These are phyloP conservation scores for Leptomonas seymouri DNA, from an alignment of 208 protist species.

Conservation along the genomic window DNA sequence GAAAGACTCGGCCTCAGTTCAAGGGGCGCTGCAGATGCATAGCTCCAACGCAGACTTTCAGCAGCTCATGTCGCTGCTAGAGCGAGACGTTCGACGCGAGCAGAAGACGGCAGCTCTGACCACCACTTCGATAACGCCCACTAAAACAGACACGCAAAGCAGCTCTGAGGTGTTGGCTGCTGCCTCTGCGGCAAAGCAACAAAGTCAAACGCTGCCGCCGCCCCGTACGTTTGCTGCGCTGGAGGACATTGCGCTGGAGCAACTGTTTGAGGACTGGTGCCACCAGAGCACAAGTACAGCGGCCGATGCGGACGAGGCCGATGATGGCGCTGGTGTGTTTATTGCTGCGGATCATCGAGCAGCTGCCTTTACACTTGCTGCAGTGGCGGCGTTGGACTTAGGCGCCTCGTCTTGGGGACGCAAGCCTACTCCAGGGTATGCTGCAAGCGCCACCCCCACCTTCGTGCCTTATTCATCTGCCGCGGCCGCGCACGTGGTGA, in stretches of 20 bases:
- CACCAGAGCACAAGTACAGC: constrained; percentile 22
- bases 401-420: neutral
- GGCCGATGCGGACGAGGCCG: constrained; percentile 11
- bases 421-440: neutral
- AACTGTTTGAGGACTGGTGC: constrained; percentile 63
- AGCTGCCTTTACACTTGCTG: constrained; percentile 67
- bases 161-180: neutral
- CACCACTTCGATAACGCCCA: neutral
- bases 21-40: constrained; percentile 11
- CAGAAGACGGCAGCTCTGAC: neutral
- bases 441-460: neutral
- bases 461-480: neutral
- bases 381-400: constrained; percentile 22
- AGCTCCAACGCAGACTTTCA: constrained; percentile 42
- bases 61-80: constrained; percentile 53
- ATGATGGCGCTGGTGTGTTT: constrained; percentile 37
- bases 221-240: constrained; percentile 64
- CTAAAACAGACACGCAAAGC: neutral
- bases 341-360: constrained; percentile 70
- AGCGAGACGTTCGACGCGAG: constrained; percentile 38
- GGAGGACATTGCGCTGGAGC: constrained; percentile 63
- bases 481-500: neutral
- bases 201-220: constrained; percentile 21
- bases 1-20: neutral
- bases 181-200: neutral